Base-by-base conservation (phyloP, 164 flowering plant species). In the Chimonanthus salicifolius region DNA sequence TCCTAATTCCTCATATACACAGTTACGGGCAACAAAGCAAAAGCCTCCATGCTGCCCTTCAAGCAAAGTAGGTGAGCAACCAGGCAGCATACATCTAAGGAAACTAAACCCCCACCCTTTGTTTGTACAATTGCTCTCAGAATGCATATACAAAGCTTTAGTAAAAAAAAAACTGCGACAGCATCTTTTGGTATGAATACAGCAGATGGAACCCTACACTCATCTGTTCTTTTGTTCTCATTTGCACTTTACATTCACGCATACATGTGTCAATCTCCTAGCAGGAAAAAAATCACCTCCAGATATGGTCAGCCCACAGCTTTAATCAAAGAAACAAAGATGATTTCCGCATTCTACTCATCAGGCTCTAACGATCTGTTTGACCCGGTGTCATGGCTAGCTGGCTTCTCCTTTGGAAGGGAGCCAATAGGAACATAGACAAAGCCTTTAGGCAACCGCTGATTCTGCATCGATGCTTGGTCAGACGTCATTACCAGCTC, bases 401-500 rank as follows among this genome's bases (percentile, higher is more conserved):
- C 73, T 71, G 82, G 87, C 86, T 90, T 84, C 74, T 89, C 94
- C 74, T 87, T 86, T 11, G 90, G 80, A 62, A 89, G 94, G 76
- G 83, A 71, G 60, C 84, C 86, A 43, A 89, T 80, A 73, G 97
- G 95, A 81, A 94, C 94, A 85, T 90, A 94, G 50, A 86, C 84
- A 80, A 82, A 92, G 62, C 96, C 97, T 81, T 89, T 92, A 4
- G 96, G 97, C 73, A 92, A 80, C 64, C 88, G 84, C 78, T 82
- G 88, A 79, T 94, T 92, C 81, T 84, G 90, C 87, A 90, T 58
- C 46, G 94, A 89, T 62, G 97, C 97, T 82, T 91, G 89, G 76
- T 91, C 94, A 43, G 94, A 87, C 45, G 97, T 90, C 97, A 91
- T 92, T 67, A 90, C 83, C 69, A 94, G 78, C 87, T 94, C 97